Evolutionary conservation across 192 early-diverging fungal genomes (phyloP).

Genomic region (Dissophora ornata): DNA sequence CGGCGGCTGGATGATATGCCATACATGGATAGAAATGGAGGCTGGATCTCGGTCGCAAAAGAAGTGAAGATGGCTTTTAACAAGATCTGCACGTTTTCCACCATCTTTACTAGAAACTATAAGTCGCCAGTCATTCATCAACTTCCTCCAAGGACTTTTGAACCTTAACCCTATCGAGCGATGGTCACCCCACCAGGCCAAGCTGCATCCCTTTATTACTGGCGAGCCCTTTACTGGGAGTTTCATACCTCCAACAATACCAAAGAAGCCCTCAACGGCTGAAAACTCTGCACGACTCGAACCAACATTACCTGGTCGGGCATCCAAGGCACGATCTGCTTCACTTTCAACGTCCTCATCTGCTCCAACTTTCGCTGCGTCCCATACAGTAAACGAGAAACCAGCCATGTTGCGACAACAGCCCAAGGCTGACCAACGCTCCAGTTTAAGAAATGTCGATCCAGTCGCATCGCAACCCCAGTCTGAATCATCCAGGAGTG

Average conservation of each 20-base stretch:
- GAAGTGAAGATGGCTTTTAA: no score
- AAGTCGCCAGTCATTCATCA: constrained; percentile 82
- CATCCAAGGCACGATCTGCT: constrained; percentile 15
- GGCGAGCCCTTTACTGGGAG: constrained; percentile 81
- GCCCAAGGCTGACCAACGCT: not conserved
- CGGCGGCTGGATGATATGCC: not conserved
- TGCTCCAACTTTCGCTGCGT: not conserved
- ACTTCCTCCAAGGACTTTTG: constrained; percentile 93
- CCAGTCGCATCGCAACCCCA: not conserved
- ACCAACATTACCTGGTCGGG: constrained; percentile 36
- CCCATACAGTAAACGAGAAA: not conserved
- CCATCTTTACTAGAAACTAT: constrained; percentile 67
- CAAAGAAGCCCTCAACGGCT: constrained; percentile 38
- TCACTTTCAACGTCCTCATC: constrained; percentile 25
- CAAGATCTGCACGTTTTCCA: no score
- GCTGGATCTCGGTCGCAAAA: no score
- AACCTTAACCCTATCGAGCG: constrained; percentile 91
- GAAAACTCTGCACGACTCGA: constrained; percentile 45
- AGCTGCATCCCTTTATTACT: constrained; percentile 95
- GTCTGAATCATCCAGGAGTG: not conserved
- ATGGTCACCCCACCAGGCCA: constrained; percentile 96
- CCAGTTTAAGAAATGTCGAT: not conserved
- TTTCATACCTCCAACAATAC: constrained; percentile 70
- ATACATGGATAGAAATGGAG: no score
- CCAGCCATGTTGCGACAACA: not conserved